These are phyloP conservation scores for Petrea volubilis DNA, from an alignment of 257 asterid genomes.

Conservation along the genomic window DNA sequence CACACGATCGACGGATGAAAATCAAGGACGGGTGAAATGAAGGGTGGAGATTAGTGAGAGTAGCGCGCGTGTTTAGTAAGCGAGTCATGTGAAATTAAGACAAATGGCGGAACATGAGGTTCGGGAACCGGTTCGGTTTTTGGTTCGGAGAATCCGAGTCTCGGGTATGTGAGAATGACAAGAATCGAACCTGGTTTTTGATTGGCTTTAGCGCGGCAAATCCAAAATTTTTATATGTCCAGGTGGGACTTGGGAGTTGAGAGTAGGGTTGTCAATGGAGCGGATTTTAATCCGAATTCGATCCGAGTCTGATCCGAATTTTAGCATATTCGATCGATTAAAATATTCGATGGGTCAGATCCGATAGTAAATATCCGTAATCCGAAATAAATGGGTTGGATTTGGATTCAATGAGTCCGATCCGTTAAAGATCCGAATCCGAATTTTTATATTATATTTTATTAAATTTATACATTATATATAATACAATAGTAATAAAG, in stretches of 20 bases:
- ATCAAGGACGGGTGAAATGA: not conserved
- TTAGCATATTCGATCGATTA: too few relatives aligned
- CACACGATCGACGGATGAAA: constrained; percentile 19
- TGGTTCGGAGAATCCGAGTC: constrained; percentile 40
- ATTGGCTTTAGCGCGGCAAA: constrained; percentile 54
- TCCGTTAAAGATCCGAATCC: too few relatives aligned
- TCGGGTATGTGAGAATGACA: constrained; percentile 46
- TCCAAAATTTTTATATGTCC: constrained; percentile 21
- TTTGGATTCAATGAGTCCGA: too few relatives aligned
- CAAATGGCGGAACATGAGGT: constrained; percentile 20
- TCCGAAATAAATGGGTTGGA: too few relatives aligned
- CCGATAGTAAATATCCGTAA: too few relatives aligned
- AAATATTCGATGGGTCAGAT: too few relatives aligned
- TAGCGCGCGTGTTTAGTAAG: not conserved
- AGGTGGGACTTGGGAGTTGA: not conserved
- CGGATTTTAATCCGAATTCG: too few relatives aligned
- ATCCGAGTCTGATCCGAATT: too few relatives aligned
- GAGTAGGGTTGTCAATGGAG: not conserved
- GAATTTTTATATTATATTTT: too few relatives aligned
- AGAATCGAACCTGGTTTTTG: constrained; percentile 48
- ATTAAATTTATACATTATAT: too few relatives aligned
- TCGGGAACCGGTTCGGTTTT: constrained; percentile 2
- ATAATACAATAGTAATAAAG: too few relatives aligned
- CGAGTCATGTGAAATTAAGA: constrained; percentile 21
- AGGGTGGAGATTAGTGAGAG: constrained; percentile 23